These are phyloP conservation scores for Panaeolus cyanescens DNA, from an alignment of 768 basidiomycete genomes.

Conservation along the genomic window DNA sequence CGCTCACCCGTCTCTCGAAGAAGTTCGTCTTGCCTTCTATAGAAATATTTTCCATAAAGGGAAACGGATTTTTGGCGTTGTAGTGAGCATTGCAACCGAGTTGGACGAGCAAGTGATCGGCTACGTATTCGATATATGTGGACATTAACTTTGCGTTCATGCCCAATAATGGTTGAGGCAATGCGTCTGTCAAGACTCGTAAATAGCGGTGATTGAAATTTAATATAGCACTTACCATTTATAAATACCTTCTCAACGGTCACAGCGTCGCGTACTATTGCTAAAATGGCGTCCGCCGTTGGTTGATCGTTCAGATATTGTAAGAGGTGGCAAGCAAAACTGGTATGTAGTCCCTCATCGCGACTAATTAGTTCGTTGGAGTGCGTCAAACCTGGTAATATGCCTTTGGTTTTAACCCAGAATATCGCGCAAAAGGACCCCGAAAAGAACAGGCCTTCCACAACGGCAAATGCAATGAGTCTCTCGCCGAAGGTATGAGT, in stretches of 20 bases:
- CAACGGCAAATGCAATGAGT: conserved; percentile 93
- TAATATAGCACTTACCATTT: not conserved
- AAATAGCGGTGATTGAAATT: not conserved
- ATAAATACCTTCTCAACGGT: conserved; percentile 1
- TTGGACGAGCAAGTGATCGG: not conserved
- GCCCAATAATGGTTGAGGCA: not conserved
- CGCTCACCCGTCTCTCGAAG: not conserved
- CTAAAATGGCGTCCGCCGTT: not conserved
- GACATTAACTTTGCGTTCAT: not conserved
- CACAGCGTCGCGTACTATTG: conserved; percentile 4
- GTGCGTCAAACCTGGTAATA: conserved; percentile 84
- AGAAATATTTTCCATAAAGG: conserved; percentile 5
- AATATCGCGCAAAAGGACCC: not conserved
- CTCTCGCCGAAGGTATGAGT: conserved; percentile 85
- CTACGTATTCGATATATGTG: conserved; percentile 1
- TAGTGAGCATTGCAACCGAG: not conserved
- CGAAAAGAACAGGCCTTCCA: too few relatives aligned
- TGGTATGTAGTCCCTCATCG: conserved; percentile 86
- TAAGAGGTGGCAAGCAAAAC: conserved; percentile 80
- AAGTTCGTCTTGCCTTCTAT: conserved; percentile 1
- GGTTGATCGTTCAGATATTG: conserved; percentile 50
- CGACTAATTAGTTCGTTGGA: conserved; percentile 86
- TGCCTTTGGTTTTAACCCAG: conserved; percentile 6
- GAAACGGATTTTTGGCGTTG: not conserved
- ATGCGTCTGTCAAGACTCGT: not conserved